These are phyloP conservation scores for Carallia pectinifolia DNA, from an alignment of 345 rosid species.

Conservation along the genomic window DNA sequence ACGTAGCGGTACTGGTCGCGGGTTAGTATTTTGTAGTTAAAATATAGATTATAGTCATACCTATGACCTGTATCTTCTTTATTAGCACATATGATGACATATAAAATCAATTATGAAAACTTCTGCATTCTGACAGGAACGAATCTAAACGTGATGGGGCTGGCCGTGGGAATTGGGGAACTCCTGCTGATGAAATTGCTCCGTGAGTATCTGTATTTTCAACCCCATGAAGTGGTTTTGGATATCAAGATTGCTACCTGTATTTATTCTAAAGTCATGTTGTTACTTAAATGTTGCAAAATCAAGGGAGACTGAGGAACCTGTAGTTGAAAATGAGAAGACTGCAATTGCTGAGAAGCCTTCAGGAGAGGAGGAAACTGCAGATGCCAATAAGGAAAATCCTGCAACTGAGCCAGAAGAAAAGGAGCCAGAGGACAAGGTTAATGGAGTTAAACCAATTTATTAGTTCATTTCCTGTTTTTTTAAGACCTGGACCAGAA, in stretches of 20 bases:
- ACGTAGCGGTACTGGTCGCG: conserved; percentile 31
- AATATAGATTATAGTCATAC: neutral
- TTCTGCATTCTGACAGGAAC: conserved; percentile 6
- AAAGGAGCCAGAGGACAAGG: conserved; percentile 26
- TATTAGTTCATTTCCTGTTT: neutral
- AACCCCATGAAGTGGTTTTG: too few relatives aligned
- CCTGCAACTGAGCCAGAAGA: conserved; percentile 15
- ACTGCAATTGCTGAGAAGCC: conserved; percentile 18
- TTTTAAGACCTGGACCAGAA: neutral
- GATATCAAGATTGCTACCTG: too few relatives aligned
- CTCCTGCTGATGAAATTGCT: conserved; percentile 22
- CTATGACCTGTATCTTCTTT: neutral
- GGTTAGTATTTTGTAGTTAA: conserved; percentile 11
- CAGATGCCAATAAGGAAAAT: conserved; percentile 18
- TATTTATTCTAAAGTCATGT: too few relatives aligned
- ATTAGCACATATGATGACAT: neutral
- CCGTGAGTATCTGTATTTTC: conserved; percentile 15
- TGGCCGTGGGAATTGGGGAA: conserved; percentile 34
- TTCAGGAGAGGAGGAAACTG: conserved; percentile 14
- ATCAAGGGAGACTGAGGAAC: conserved; percentile 24
- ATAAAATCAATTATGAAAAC: too few relatives aligned
- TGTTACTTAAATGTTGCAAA: neutral
- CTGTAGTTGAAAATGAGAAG: conserved; percentile 19
- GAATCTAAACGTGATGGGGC: conserved; percentile 28
- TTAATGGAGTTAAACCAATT: neutral